These are phyloP conservation scores for Thelephora aurantiotincta DNA, from an alignment of 768 basidiomycete species.

Conservation along the genomic window DNA sequence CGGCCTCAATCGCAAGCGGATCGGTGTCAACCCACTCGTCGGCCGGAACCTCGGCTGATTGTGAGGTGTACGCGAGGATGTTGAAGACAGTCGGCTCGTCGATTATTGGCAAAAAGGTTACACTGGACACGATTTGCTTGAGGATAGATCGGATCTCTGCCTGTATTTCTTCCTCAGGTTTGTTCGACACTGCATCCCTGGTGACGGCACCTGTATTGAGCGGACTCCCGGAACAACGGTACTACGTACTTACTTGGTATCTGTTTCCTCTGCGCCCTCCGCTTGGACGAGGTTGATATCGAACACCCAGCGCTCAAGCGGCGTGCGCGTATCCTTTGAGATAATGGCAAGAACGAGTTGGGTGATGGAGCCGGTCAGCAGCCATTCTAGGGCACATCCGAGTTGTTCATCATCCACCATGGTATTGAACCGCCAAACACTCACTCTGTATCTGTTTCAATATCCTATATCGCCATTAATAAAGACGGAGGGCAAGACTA, in stretches of 20 bases:
- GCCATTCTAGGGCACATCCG: slow-evolving; percentile 55
- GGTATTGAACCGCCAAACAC: slow-evolving; percentile 14
- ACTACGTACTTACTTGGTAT: slow-evolving; percentile 30
- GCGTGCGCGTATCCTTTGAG: slow-evolving; percentile 81
- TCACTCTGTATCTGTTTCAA: slow-evolving; percentile 84
- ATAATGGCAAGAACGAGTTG: slow-evolving; percentile 94
- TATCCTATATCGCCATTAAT: slow-evolving; percentile 37
- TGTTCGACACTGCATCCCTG: slow-evolving; percentile 32
- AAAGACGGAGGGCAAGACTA: slow-evolving; percentile 3
- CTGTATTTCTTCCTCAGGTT: slow-evolving; percentile 83
- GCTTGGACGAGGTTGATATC: slow-evolving; percentile 79
- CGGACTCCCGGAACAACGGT: slow-evolving; percentile 4
- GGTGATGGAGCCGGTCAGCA: slow-evolving; percentile 82
- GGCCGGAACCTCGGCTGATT: slow-evolving; percentile 82
- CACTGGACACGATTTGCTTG: slow-evolving; percentile 95
- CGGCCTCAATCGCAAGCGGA: slow-evolving; percentile 81
- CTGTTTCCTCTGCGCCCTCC: slow-evolving; percentile 25
- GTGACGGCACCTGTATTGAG: slow-evolving; percentile 1
- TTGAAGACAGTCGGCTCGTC: slow-evolving; percentile 96
- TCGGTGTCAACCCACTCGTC: slow-evolving; percentile 96
- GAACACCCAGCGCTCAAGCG: slow-evolving; percentile 97
- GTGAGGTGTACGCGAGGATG: slow-evolving; percentile 88
- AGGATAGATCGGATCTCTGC: slow-evolving; percentile 95
- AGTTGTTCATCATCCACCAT: background rate
- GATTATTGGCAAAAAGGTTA: slow-evolving; percentile 91